Evolutionary conservation across 2,329 filamentous ascomycete species (phyloP), one percentile per base, ranked within the genome.

Genomic region (Aspergillus japonicus): DNA sequence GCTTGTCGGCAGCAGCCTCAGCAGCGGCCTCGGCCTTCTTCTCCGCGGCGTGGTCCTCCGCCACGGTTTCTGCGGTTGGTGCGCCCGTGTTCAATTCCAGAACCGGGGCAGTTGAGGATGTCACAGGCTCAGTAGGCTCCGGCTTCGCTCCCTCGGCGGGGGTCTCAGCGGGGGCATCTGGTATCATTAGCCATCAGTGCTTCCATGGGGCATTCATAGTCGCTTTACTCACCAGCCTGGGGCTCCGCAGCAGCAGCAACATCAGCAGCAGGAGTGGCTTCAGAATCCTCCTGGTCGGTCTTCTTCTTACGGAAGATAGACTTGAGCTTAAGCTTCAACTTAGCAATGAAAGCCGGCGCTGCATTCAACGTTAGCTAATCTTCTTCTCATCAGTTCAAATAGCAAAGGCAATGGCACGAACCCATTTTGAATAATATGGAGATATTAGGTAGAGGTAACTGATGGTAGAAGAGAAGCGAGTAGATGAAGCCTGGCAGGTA

Each of bases 271-370:
- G 47, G 47, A 53, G 60, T 55, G 14, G 61, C 60, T 35, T 59
- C 59, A 7, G 66, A 48, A 35, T 62, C 59, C 10, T 62, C 64
- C 16, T 58, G 54, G 48, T 57, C 42, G 23, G 61, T 60, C 64
- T 70, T 70, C 66, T 71, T 73, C 69, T 71, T 75, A 44, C 66
- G 62, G 64, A 75, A 71, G 54, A 75, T 65, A 44, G 62, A 60
- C 56, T 72, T 75, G 48, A 75, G 63, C 53, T 69, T 66, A 48
- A 67, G 69, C 69, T 75, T 75, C 61, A 75, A 50, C 62, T 73
- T 67, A 23, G 70, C 62, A 26, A 73, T 61, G 56, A 70, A 66
- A 65, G 73, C 66, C 56, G 69, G 70, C 47, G 72, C 72, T 75
- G 29, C 31, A 47, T 47, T 29, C 8, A 47, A 24, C 8, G 33